These are phyloP conservation scores for Fraxinus dipetala DNA, from an alignment of 305 asterid genomes.

Conservation along the genomic window DNA sequence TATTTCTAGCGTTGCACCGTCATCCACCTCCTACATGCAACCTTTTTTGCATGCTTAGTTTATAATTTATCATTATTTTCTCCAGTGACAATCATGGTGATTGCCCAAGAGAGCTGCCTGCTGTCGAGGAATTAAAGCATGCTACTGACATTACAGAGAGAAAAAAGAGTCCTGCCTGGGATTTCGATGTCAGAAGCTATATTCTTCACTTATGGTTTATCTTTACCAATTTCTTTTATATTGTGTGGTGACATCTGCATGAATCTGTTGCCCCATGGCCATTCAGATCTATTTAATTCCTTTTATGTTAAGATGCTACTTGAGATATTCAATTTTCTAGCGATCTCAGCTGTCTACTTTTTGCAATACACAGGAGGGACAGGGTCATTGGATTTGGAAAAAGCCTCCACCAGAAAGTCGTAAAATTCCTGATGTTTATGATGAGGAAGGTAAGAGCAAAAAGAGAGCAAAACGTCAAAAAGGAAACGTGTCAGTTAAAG, in stretches of 20 bases:
- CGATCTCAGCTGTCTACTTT: not conserved
- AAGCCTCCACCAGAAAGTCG: constrained; percentile 65
- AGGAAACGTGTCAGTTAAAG: constrained; percentile 39
- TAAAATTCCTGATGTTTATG: constrained; percentile 34
- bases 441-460: constrained; percentile 30
- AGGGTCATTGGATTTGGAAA: constrained; percentile 69
- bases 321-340: not conserved
- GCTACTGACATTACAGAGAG: constrained; percentile 65
- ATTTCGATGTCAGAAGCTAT: constrained; percentile 63
- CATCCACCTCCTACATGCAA: constrained; percentile 9
- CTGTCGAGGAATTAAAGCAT: constrained; percentile 52
- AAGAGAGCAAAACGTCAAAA: constrained; percentile 43
- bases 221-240: not conserved
- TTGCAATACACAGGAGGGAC: constrained; percentile 48
- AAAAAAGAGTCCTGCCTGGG: constrained; percentile 72
- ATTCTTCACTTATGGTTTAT: not conserved
- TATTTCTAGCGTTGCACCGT: constrained; percentile 4
- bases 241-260: not conserved
- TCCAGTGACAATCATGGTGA: constrained; percentile 77
- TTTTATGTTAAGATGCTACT: not conserved
- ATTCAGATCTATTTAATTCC: not conserved
- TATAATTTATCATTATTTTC: constrained; percentile 9
- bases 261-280: not conserved
- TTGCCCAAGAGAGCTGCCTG: constrained; percentile 67
- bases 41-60: constrained; percentile 15